A percentile compares a stretch with the other conserved stretches of the same genome.
Evolutionary conservation across 2,329 filamentous ascomycete genomes (phyloP).

Genomic region (Monilinia vaccinii-corymbosi): DNA sequence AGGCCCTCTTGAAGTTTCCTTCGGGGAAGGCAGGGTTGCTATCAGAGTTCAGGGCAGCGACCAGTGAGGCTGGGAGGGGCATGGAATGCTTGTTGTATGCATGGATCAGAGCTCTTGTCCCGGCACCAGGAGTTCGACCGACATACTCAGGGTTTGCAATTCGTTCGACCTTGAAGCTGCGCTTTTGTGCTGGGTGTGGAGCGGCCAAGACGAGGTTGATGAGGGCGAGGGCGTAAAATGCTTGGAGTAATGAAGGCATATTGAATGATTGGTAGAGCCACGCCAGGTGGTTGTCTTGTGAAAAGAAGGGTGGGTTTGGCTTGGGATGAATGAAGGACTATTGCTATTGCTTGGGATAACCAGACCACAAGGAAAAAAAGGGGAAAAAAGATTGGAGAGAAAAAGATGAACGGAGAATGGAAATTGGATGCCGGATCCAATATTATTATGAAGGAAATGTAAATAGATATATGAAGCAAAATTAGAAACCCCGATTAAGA

Average conservation of each 20-base stretch:
- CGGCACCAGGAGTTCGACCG: slow-evolving; percentile 23
- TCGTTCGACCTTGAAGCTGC: slow-evolving; percentile 29
- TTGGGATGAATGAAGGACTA: slow-evolving; percentile 18
- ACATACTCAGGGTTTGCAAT: slow-evolving; percentile 37
- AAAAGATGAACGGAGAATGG: not conserved
- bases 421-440: slow-evolving; percentile 21
- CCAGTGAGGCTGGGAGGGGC: slow-evolving; percentile 36
- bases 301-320: slow-evolving; percentile 5
- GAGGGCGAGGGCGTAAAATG: slow-evolving; percentile 38
- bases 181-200: slow-evolving; percentile 35
- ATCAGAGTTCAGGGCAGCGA: slow-evolving; percentile 29
- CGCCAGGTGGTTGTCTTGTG: slow-evolving; percentile 9
- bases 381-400: not conserved
- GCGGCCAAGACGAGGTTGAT: slow-evolving; percentile 38
- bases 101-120: slow-evolving; percentile 47
- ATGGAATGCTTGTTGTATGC: slow-evolving; percentile 61
- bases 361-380: slow-evolving; percentile 17
- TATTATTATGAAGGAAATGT: slow-evolving; percentile 16
- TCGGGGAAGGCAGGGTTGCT: slow-evolving; percentile 8
- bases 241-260: slow-evolving; percentile 27
- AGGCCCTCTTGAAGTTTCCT: slow-evolving; percentile 10
- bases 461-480: slow-evolving; percentile 16
- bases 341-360: slow-evolving; percentile 7
- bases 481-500: slow-evolving; percentile 17
- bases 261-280: slow-evolving; percentile 13